Percentiles rank a stretch among this genome's conserved stretches.
Conservation (phyloP, 1,139 yeast genomes). For the Taphrina confusa region DNA sequence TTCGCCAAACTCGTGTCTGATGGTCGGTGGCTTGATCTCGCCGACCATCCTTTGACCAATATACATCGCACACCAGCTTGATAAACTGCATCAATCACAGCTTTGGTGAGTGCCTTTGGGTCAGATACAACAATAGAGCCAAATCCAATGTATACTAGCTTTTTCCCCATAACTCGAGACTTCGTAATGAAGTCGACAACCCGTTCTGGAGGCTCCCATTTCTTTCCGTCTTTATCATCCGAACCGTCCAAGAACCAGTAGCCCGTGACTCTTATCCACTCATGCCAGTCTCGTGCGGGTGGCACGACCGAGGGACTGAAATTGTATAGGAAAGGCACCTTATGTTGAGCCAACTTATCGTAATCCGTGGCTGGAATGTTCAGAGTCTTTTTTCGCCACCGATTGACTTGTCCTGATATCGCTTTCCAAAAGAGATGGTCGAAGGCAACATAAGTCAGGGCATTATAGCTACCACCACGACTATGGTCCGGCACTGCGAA, state of each 20-base stretch:
- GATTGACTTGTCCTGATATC: conserved; percentile 80
- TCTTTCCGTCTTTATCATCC: conserved; percentile 47
- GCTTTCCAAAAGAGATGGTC: conserved; percentile 95
- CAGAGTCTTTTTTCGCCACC: conserved; percentile 74
- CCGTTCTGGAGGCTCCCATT: conserved; percentile 64
- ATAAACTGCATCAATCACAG: conserved; percentile 74
- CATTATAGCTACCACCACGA: conserved; percentile 88
- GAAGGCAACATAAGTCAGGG: conserved; percentile 86
- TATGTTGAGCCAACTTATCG: conserved; percentile 68
- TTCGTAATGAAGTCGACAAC: conserved; percentile 61
- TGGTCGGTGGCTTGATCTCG: conserved; percentile 52
- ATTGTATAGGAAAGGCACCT: conserved; percentile 84
- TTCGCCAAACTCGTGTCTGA: conserved; percentile 8
- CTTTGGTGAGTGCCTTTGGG: conserved; percentile 72
- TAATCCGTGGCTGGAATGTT: conserved; percentile 69
- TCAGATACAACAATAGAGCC: conserved; percentile 91
- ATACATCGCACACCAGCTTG: conserved; percentile 83
- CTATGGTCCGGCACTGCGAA: conserved; percentile 92
- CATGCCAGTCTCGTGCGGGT: conserved; percentile 89
- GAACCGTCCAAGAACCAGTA: conserved; percentile 86
- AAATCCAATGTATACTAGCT: conserved; percentile 86
- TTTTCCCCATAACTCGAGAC: conserved; percentile 64
- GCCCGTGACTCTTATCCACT: conserved; percentile 92
- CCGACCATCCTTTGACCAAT: conserved; percentile 94
- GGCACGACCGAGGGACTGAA: conserved; percentile 86